Evolutionary conservation across 2,329 filamentous ascomycete genomes (phyloP).

Genomic region (Spiromastix sp.): DNA sequence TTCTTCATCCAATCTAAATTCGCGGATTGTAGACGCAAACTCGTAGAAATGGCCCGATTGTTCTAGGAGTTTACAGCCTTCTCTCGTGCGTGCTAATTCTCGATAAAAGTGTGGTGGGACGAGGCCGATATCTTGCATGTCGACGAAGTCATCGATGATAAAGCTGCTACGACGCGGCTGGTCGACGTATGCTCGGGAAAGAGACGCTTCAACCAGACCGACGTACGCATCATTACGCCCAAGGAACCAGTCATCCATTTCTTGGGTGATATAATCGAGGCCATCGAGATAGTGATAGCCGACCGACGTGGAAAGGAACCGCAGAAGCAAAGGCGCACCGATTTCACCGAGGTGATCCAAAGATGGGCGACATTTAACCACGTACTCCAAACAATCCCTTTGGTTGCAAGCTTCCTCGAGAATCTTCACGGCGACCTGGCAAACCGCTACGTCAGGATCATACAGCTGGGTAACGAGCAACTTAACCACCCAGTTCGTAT

Average conservation of each 20-base stretch:
- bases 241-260: conserved; percentile 99
- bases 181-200: conserved; percentile 68
- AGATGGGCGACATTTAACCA: conserved; percentile 89
- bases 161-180: conserved; percentile 38
- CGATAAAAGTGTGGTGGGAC: conserved; percentile 98
- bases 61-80: conserved; percentile 80
- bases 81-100: conserved; percentile 81
- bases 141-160: conserved; percentile 47
- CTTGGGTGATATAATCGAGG: conserved; percentile 95
- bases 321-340: conserved; percentile 79
- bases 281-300: conserved; percentile 97
- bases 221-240: conserved; percentile 97
- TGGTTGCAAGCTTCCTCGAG: conserved; percentile 95
- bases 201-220: conserved; percentile 83
- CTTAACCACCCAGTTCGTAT: conserved; percentile 92
- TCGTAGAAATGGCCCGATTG: conserved; percentile 96
- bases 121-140: conserved; percentile 45
- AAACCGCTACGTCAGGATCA: conserved; percentile 93
- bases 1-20: conserved; percentile 74
- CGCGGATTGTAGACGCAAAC: conserved; percentile 78
- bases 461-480: conserved; percentile 97
- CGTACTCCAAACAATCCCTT: conserved; percentile 82
- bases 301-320: conserved; percentile 90
- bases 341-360: conserved; percentile 95
- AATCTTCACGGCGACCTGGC: conserved; percentile 91